Percentiles rank a stretch among this genome's conserved stretches.
phyloP scores from a whole-genome alignment of 805 yeast genomes.

The Kuraishia piskuri region DNA sequence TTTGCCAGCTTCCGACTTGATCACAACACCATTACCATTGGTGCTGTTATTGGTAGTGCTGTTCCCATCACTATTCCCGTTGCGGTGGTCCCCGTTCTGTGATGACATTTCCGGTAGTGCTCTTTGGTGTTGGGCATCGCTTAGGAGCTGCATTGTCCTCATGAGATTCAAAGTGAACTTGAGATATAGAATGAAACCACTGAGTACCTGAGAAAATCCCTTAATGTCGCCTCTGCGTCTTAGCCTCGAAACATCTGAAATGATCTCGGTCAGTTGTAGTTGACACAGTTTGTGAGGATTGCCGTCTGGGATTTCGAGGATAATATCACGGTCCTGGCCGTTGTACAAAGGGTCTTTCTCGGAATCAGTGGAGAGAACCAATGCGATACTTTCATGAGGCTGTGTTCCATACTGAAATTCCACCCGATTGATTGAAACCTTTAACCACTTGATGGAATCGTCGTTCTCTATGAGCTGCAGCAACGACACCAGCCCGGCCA shows the following conservation, averaged over 20 bases:
- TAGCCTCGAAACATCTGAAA: not conserved
- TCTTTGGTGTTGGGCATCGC: not conserved
- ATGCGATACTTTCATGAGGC: slow-evolving; percentile 16
- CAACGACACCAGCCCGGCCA: slow-evolving; percentile 19
- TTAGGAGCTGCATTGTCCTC: slow-evolving; percentile 10
- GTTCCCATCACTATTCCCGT: not conserved
- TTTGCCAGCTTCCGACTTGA: not conserved
- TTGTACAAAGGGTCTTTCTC: slow-evolving; percentile 1
- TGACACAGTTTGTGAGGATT: slow-evolving; percentile 21
- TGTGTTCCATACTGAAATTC: slow-evolving; percentile 22
- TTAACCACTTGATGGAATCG: slow-evolving; percentile 15
- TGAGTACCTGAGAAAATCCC: slow-evolving; percentile 8
- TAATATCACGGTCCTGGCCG: slow-evolving; percentile 9
- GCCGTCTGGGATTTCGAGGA: slow-evolving; percentile 1
- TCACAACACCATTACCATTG: not conserved
- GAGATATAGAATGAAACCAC: slow-evolving; percentile 17
- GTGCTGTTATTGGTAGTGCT: not conserved
- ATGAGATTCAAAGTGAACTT: slow-evolving; percentile 21
- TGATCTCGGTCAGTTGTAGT: slow-evolving; percentile 14
- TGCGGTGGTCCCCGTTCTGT: not conserved
- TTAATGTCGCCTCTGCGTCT: not conserved
- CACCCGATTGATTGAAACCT: slow-evolving; percentile 18
- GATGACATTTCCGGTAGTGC: not conserved
- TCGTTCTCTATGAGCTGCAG: slow-evolving; percentile 20
- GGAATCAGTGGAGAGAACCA: slow-evolving; percentile 13